Evolutionary conservation across 192 early-diverging fungal species (phyloP).

Genomic region (Podila minutissima): DNA sequence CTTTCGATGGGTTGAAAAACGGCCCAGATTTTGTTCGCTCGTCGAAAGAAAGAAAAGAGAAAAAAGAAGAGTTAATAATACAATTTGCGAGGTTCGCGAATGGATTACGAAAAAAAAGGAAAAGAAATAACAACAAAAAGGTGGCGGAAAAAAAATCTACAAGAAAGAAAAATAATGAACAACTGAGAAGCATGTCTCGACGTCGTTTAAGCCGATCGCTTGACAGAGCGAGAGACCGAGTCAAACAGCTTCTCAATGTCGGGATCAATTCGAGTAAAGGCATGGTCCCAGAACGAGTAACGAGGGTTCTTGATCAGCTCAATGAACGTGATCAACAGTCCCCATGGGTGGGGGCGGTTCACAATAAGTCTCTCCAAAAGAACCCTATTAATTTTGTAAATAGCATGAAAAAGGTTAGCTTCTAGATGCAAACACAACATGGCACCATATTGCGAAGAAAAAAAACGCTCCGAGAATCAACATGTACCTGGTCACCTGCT

Average conservation of each 20-base stretch:
- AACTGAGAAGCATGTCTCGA: neutral
- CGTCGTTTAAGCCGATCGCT: constrained; percentile 24
- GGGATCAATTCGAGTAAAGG: constrained; percentile 73
- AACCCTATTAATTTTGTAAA: constrained; percentile 63
- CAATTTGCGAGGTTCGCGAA: constrained; percentile 3
- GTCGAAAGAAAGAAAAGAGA: neutral
- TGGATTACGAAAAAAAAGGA: constrained; percentile 1
- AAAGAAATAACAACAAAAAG: neutral
- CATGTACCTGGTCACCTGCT: constrained; percentile 87
- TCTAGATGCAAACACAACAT: neutral
- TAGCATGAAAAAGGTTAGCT: neutral
- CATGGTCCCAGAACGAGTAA: constrained; percentile 68
- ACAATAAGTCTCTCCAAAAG: constrained; percentile 95
- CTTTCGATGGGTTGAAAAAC: too few species aligned
- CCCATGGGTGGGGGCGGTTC: constrained; percentile 98
- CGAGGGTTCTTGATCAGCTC: constrained; percentile 93
- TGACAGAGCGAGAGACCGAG: constrained; percentile 62
- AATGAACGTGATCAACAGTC: constrained; percentile 96
- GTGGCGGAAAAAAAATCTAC: constrained; percentile 1
- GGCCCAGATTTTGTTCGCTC: neutral
- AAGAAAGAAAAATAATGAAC: constrained; percentile 3
- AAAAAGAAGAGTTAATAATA: constrained; percentile 2
- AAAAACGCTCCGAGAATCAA: neutral
- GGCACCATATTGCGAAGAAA: neutral
- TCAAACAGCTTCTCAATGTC: constrained; percentile 86